Base-by-base conservation (phyloP, 176 grass and related monocot species). In the Echinochloa phyllopogon region DNA sequence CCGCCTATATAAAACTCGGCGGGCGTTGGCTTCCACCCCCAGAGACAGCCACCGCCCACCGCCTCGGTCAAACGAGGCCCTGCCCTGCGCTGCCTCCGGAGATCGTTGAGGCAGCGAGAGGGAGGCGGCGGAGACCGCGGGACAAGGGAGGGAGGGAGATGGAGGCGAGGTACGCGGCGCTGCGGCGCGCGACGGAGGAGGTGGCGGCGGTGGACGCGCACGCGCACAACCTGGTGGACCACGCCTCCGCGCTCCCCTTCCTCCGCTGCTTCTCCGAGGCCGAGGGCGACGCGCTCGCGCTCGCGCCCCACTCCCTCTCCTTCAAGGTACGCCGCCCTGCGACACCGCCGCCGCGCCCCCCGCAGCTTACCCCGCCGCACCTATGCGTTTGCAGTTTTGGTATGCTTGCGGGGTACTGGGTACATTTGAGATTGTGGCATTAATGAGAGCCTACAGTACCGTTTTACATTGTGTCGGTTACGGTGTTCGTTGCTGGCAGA, bases 201-300 rank as follows among this genome's bases (percentile, higher is more conserved):
- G 78, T 90, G 52, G 58, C 85, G 69, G 93, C 84, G 74, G 92
- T 98, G 80, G 96, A 98, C 52, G 93, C 73, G 72, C 96, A 98
- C 87, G 96, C 93, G 75, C 93, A 94, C 89, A 98, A 84, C 79
- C 88, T 98, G 52, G 93, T 93, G 48, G 79, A 16, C 69, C 47
- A 33, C 17, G 88, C 47, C 51, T 96, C 89, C 8, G 82, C 89
- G 75, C 75, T 98, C 89, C 96, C 93, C 47, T 95, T 98, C 73
- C 63, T 89, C 80, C 86, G 89, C 62, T 92, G 91, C 91, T 92
- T 98, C 91, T 94, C 88, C 84, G 96, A 98, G 87, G 89, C 93
- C 63, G 86, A 98, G 20, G 96, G 87, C 15, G 88, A 94, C 49
- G 96, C 93, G 74, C 93, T 98, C 74, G 53, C 80, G 55, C 80